phyloP scores from a whole-genome alignment of 495 filamentous ascomycete genomes.

The Neurospora pannonica region DNA sequence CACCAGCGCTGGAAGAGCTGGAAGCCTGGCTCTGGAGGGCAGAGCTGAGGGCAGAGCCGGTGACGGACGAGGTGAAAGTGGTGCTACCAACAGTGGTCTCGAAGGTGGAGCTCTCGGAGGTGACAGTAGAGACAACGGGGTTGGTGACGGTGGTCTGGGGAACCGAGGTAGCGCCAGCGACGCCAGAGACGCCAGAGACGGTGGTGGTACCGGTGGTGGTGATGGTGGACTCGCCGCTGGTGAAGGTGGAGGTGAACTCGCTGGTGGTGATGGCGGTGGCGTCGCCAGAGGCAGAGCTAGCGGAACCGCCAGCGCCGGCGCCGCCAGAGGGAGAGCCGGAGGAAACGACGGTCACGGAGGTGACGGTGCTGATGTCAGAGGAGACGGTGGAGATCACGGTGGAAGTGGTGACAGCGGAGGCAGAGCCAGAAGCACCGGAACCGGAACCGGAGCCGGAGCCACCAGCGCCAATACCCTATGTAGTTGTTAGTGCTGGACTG shows the following conservation, averaged over 20 bases:
- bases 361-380: conserved; percentile 14
- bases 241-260: conserved; percentile 23
- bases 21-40: conserved; percentile 6
- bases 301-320: conserved; percentile 1
- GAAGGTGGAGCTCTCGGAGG: conserved; percentile 5
- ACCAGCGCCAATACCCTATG: not conserved
- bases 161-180: conserved; percentile 8
- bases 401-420: conserved; percentile 16
- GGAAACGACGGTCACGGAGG: conserved; percentile 17
- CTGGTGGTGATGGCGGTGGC: conserved; percentile 22
- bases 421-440: not conserved
- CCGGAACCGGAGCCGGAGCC: not conserved
- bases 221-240: conserved; percentile 7
- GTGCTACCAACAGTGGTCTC: conserved; percentile 9
- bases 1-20: not conserved
- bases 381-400: conserved; percentile 21
- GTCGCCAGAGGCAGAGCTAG: conserved; percentile 11
- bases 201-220: conserved; percentile 18
- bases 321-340: not conserved
- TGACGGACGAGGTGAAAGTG: conserved; percentile 7
- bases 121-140: conserved; percentile 5
- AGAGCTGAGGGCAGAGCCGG: conserved; percentile 6
- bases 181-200: conserved; percentile 10
- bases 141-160: conserved; percentile 5
- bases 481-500: not conserved